Base-by-base conservation (phyloP, 208 protist genomes). In the Crithidia mellificae region DNA sequence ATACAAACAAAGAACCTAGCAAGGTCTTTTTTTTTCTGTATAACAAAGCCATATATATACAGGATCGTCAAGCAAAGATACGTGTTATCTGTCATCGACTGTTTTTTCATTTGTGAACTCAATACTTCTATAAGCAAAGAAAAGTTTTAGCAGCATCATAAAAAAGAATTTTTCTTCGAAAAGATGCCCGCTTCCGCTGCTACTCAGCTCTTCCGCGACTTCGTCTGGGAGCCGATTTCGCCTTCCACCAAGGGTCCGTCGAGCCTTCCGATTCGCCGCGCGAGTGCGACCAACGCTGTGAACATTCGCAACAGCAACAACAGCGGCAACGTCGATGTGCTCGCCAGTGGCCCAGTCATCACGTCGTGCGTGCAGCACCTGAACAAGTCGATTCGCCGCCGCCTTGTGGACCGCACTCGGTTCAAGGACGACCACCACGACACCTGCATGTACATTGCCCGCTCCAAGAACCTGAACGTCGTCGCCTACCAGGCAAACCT, bases 401-500 rank as follows among this genome's bases (percentile, higher is more conserved):
- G 64, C 53, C 68, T 87, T 7, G 50, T 54, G 0, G 47, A 75
- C n/a, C 88, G 88, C 29, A 39, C 20, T 11, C 85, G 88, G 63
- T 94, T 89, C 69, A 72, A 66, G 9, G 55, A 82, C 15, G 88
- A 94, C 55, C 81, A 88, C 67, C 77, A 74, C 29, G 85, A 92
- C 75, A 94, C 78, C 15, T 91, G 85, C 68, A 79, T 91, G 81
- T 91, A 87, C 79, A 92, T 94, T 72, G 71, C 77, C 58, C 88
- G 88, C 49, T 90, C 81, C 50, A 91, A 91, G 70, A 94, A 94
- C 55, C 22, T 74, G 12, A 94, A 92, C 54, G 55, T 94, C n/a
- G 88, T 94, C 6, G 85, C 70, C 17, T 93, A 93, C 77, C 68
- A 68, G 27, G 83, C 83, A 20, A 83, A 87, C 50, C 56, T 80